Evolutionary conservation across 2,329 filamentous ascomycete genomes (phyloP), one percentile per base, ranked within the genome.

Genomic region (Penicillium nordicum): DNA sequence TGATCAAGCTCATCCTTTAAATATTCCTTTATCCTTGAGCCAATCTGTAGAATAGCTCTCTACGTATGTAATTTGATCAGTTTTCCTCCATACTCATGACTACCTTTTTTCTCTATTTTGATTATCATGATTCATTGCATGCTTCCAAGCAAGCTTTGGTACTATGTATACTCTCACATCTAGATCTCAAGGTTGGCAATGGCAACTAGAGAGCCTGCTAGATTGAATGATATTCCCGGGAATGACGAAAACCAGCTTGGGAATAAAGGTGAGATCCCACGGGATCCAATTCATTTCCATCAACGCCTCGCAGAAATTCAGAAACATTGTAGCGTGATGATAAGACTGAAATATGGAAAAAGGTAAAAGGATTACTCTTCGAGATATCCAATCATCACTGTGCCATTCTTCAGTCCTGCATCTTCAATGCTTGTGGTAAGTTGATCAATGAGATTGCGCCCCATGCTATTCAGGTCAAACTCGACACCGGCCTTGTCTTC

Each of bases 341-440:
- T 23, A 40, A 23, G 42, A 36, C 23, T 30, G 14, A 34, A 55
- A 43, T 18, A 38, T 18, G 8, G 32, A 53, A n/a, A 30, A n/a
- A 37, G 23, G 18, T 40, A 11, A 11, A 30, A 21, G 21, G 23
- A 40, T 65, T 70, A 78, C 11, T 83, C 80, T 72, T 90, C 87
- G 55, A 89, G 75, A 69, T 92, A 95, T 73, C 97, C 94, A 64
- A 99, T 88, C 90, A 97, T 97, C 8, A 99, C 88, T 0, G 92
- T 96, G 4, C 89, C 92, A 69, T 95, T 93, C 79, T 94, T 96
- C 66, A 99, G 75, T 0, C 92, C 91, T 0, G 88, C 90, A 68
- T 91, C 88, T 63, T 85, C 85, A 58, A 99, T 89, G 0, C 86
- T 90, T 62, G 82, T 77, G 46, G 92, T 87, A 47, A 97, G 78